Base-by-base conservation (phyloP, 306 rosid genomes). In the Styphnolobium japonicum region DNA sequence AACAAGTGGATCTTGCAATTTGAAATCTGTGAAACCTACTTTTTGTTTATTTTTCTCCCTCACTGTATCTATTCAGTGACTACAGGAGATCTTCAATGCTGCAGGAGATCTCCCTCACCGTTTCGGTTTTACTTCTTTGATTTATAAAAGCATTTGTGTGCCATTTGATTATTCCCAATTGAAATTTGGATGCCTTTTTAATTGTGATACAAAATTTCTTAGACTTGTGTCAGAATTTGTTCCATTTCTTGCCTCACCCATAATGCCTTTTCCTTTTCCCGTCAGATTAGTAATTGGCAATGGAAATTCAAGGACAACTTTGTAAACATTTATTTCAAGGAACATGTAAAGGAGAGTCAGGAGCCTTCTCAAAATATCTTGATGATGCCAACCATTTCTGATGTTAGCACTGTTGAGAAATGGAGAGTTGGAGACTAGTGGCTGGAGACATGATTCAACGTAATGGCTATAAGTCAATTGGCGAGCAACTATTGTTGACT, bases 351-450 rank as follows among this genome's bases (percentile, higher is more conserved):
- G 78, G 92, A 87, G 81, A 81, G 48, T 49, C n/a, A 75, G 4
- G 91, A 81, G 69, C 82, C 95, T 80, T 78, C 88, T 14, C 91
- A 92, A 45, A 87, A 91, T 80, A 89, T 94, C 74, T 89, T 92
- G 80, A 63, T 94, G 92, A 82, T 94, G 87, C 97, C 98, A 15
- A 94, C 97, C 39, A 91, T 94, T 85, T 94, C 97, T 71, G 98
- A 94, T 82, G 98, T 94, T 25, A 94, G 98, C 68, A 94, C 97
- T 2, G 98, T 94, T 63, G 97, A 94, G 88, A 97, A 94, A 79
- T 94, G 98, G 98, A n/a, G n/a, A n/a, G n/a, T n/a, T n/a, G n/a
- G n/a, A 91, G 98, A 79, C 57, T 79, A 18, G 98, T 91, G 42
- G 98, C 97, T 10, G 85, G 87, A 76, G 88, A 87, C 64, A 81